Evolutionary conservation across 2,329 filamentous ascomycete genomes (phyloP), one percentile per base, ranked within the genome.

Genomic region (Grosmannia serpens): DNA sequence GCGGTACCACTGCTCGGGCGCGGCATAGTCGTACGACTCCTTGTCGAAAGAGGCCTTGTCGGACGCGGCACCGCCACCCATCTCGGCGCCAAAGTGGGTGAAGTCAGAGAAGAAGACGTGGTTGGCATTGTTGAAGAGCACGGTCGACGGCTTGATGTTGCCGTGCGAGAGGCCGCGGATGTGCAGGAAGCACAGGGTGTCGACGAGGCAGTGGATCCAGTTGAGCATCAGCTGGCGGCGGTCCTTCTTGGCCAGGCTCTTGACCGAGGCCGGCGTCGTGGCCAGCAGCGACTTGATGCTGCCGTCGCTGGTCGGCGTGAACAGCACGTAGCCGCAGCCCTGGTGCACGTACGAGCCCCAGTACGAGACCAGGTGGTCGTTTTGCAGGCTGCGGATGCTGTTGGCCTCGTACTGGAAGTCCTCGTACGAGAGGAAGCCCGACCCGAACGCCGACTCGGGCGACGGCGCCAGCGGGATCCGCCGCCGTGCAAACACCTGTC

Each of bases 121-220:
- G 63, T 88, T 85, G 61, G 81, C 76, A 60, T 76, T 74, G 64
- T 85, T 82, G 64, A 90, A 81, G 65, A 87, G 76, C 27, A 91
- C 77, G 11, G 85, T 87, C 0, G 85, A 86, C 1, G 87, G 87
- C 61, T 82, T 83, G 67, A 91, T 88, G 54, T 82, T 83, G 26
- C 81, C 80, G 64, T 91, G 87, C 3, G 80, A 79, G 27, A 82
- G 77, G 1, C 83, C 82, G 53, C 78, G 78, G 62, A 77, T 78
- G 67, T 91, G 87, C 2, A 91, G 71, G 62, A 80, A 87, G 57
- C 84, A 81, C 20, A 90, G 67, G 1, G 86, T 84, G 67, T 89
- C 85, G 47, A 80, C 77, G 4, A 91, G 76, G 67, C 87, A 91
- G 65, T 87, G 83, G 65, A 90, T 81, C 87, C 87, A 91, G 68